Conservation (phyloP, 768 basidiomycete genomes). For the Termitomyces sp. region DNA sequence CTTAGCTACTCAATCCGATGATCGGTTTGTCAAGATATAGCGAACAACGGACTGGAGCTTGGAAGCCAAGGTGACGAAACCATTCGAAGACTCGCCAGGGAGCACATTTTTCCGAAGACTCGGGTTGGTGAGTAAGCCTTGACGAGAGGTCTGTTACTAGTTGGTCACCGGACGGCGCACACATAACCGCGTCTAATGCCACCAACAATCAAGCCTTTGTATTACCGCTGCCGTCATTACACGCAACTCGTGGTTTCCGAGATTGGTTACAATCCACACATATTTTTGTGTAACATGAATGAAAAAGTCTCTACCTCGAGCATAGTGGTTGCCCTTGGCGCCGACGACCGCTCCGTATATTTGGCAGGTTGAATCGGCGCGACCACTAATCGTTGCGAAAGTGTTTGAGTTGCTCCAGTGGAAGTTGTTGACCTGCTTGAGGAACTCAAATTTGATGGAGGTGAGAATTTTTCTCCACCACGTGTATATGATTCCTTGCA, state of each 20-base stretch:
- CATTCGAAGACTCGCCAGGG: slow-evolving; percentile 91
- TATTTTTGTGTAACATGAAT: slow-evolving; percentile 78
- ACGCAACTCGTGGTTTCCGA: slow-evolving; percentile 85
- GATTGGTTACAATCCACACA: slow-evolving; percentile 93
- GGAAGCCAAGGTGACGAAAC: slow-evolving; percentile 81
- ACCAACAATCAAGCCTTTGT: slow-evolving; percentile 96
- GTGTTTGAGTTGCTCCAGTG: no score
- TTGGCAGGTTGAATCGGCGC: slow-evolving; percentile 92
- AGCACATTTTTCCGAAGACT: slow-evolving; percentile 92
- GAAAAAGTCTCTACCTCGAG: slow-evolving; percentile 72
- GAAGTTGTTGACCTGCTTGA: no score
- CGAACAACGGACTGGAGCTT: slow-evolving; percentile 88
- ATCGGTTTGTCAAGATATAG: slow-evolving; percentile 97
- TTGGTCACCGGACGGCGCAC: slow-evolving; percentile 98
- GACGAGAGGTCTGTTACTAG: slow-evolving; percentile 22
- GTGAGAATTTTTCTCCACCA: no score
- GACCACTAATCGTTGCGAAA: slow-evolving; percentile 89
- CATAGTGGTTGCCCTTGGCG: slow-evolving; percentile 92
- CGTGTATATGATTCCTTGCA: no score
- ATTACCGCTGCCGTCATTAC: slow-evolving; percentile 97
- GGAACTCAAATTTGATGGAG: no score
- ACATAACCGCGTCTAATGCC: slow-evolving; percentile 95
- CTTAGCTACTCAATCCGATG: slow-evolving; percentile 97
- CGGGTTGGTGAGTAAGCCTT: slow-evolving; percentile 46
- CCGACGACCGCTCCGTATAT: slow-evolving; percentile 93